A percentile compares a stretch with the other conserved stretches of the same genome.
Conservation (phyloP, 495 filamentous ascomycete genomes). For the Hyphodiscus hymeniophilus region DNA sequence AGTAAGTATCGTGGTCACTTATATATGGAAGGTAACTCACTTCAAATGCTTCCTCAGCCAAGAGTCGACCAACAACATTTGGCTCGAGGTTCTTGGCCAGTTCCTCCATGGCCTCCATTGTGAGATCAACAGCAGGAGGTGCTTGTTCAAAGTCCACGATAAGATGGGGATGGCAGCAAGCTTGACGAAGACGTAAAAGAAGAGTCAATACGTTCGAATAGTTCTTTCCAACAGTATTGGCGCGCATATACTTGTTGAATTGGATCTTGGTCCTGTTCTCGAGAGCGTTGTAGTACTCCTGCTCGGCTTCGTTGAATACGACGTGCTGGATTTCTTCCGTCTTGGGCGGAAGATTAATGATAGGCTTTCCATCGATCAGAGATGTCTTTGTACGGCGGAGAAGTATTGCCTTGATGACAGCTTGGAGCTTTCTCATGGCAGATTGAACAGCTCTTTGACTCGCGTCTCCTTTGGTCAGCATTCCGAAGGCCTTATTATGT, state of each 20-base stretch:
- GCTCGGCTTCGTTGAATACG: conserved; percentile 68
- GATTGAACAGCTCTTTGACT: conserved; percentile 27
- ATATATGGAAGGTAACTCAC: conserved; percentile 9
- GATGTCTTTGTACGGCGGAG: conserved; percentile 80
- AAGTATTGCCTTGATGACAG: conserved; percentile 75
- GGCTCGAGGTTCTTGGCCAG: conserved; percentile 55
- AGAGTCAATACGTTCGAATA: conserved; percentile 82
- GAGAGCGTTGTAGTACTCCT: conserved; percentile 61
- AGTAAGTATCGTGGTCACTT: not conserved
- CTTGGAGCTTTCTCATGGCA: conserved; percentile 66
- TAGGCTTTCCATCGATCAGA: conserved; percentile 76
- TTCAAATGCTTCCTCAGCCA: conserved; percentile 42
- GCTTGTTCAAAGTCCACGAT: conserved; percentile 64
- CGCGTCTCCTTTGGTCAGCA: conserved; percentile 26
- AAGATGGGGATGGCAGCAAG: conserved; percentile 89
- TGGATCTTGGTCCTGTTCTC: conserved; percentile 56
- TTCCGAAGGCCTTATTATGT: conserved; percentile 25
- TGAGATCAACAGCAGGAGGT: conserved; percentile 31
- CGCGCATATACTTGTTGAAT: conserved; percentile 72
- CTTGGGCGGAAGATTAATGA: conserved; percentile 66
- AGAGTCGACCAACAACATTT: conserved; percentile 61
- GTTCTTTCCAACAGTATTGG: conserved; percentile 63
- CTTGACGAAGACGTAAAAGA: conserved; percentile 82
- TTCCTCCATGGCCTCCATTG: conserved; percentile 49
- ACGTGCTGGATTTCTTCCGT: conserved; percentile 56